Conservation (phyloP, 306 rosid genomes). For the Astragalus glycyphyllos region DNA sequence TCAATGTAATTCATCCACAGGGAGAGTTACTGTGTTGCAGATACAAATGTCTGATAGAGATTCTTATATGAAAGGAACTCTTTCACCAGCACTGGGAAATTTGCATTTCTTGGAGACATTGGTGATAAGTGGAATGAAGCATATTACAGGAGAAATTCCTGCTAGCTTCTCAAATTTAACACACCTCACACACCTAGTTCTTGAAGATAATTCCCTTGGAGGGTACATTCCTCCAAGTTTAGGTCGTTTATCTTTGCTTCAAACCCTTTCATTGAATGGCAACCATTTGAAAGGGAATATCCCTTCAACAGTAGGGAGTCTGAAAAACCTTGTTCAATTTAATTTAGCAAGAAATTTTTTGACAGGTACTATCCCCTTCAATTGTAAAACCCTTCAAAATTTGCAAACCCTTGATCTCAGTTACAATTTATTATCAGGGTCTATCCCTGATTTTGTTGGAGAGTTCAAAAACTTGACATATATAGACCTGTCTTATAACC, state of each 20-base stretch:
- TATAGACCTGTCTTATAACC: conserved; percentile 82
- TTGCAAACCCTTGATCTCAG: conserved; percentile 84
- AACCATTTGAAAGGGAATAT: conserved; percentile 78
- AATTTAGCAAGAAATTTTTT: conserved; percentile 73
- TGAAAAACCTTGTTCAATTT: conserved; percentile 65
- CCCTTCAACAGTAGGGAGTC: conserved; percentile 71
- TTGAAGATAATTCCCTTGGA: conserved; percentile 78
- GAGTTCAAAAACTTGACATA: conserved; percentile 59
- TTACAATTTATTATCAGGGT: conserved; percentile 69
- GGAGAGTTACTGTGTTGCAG: conserved; percentile 78
- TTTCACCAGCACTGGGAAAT: conserved; percentile 76
- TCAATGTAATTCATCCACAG: conserved; percentile 71
- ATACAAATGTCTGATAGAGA: conserved; percentile 72
- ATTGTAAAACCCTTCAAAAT: conserved; percentile 54
- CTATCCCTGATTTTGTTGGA: conserved; percentile 71
- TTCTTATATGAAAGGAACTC: conserved; percentile 79
- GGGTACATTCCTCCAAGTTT: conserved; percentile 83
- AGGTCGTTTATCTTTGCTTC: conserved; percentile 72
- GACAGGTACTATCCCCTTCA: conserved; percentile 68
- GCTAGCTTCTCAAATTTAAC: conserved; percentile 68
- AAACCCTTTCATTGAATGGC: conserved; percentile 70
- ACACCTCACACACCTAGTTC: conserved; percentile 70
- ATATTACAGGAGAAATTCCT: conserved; percentile 81
- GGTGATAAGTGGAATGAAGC: conserved; percentile 80
- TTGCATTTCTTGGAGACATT: conserved; percentile 83